These are phyloP conservation scores for Fraxinus dipetala DNA, from an alignment of 305 asterid genomes.

Conservation along the genomic window DNA sequence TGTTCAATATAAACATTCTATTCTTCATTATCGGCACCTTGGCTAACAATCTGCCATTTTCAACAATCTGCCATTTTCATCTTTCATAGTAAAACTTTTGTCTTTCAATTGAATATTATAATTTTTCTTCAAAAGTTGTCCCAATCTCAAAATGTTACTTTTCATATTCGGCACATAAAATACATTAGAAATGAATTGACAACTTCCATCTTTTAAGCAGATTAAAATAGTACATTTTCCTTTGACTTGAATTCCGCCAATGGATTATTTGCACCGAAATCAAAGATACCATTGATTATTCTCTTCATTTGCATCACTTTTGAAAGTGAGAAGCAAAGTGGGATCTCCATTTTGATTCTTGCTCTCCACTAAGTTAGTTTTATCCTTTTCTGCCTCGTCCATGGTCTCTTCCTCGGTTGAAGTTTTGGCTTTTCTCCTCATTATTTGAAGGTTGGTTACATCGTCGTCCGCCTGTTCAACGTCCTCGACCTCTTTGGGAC, in stretches of 20 bases:
- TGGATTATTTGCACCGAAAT: not conserved
- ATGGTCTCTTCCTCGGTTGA: not conserved
- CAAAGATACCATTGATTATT: not conserved
- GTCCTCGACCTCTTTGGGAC: not conserved
- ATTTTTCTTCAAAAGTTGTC: not conserved
- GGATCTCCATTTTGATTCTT: too few relatives aligned
- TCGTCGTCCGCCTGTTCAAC: not conserved
- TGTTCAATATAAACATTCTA: not conserved
- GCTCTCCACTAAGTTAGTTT: too few relatives aligned
- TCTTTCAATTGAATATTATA: too few relatives aligned
- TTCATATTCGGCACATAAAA: not conserved
- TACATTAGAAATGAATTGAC: not conserved
- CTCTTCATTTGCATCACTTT: not conserved
- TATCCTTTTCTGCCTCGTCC: not conserved
- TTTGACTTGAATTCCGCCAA: not conserved
- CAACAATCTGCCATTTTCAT: not conserved
- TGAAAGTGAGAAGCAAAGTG: too few relatives aligned
- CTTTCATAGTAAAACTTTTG: not conserved
- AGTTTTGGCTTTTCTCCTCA: not conserved
- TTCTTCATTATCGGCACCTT: not conserved
- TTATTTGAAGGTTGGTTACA: not conserved
- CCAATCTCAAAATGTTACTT: not conserved
- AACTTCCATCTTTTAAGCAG: not conserved
- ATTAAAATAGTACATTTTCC: not conserved
- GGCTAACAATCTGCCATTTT: not conserved